A percentile compares a stretch with the other conserved stretches of the same genome.
phyloP scores from a whole-genome alignment of 495 filamentous ascomycete species.

The Talaromyces wortmannii region DNA sequence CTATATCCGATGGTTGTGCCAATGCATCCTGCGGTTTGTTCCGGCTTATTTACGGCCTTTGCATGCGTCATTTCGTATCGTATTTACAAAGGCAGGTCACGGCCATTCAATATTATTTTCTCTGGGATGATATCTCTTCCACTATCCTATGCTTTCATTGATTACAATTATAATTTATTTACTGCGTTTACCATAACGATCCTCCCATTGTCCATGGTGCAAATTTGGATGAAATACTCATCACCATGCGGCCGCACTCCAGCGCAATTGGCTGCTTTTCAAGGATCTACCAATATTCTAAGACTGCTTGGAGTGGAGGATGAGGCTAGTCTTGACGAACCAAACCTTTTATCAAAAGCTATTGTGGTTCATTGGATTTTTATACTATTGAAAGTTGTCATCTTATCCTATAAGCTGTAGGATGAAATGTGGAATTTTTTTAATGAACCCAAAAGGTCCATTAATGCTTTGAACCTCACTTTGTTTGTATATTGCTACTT shows the following conservation, averaged over 20 bases:
- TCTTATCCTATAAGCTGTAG: not conserved
- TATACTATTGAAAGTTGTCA: not conserved
- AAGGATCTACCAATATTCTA: not conserved
- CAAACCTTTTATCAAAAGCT: not conserved
- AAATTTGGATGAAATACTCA: not conserved
- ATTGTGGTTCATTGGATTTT: not conserved
- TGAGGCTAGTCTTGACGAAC: not conserved
- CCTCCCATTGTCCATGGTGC: not conserved
- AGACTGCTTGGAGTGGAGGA: not conserved
- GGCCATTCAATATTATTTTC: not conserved
- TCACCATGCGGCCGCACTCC: not conserved
- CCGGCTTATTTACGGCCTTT: not conserved
- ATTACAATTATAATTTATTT: not conserved
- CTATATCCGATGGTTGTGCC: not conserved
- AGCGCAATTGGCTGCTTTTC: not conserved
- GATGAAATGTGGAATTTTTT: not conserved
- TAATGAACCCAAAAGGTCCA: not conserved
- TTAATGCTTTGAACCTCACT: not conserved
- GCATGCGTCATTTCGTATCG: not conserved
- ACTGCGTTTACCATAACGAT: not conserved
- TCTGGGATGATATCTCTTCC: not conserved
- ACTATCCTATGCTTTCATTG: not conserved
- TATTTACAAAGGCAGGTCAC: not conserved
- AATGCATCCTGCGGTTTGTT: not conserved
- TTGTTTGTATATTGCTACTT: not conserved